Conservation (phyloP, 2,329 filamentous ascomycete genomes). For the Curvularia spicifera region DNA sequence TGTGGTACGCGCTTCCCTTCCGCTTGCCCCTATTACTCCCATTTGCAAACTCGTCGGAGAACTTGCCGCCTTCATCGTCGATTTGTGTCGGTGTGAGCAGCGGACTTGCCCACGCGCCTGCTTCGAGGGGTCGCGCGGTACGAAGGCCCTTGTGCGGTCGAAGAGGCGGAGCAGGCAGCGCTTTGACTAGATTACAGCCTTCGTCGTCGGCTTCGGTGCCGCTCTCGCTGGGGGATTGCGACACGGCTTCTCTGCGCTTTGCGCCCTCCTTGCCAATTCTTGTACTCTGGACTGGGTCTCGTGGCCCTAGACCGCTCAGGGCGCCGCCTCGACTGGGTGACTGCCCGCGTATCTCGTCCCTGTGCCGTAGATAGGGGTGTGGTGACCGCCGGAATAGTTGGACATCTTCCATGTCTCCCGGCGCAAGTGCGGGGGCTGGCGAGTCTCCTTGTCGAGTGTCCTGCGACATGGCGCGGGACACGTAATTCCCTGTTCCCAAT, state of each 20-base stretch:
- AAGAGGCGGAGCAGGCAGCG: conserved; percentile 78
- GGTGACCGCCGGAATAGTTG: conserved; percentile 49
- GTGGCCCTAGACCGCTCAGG: conserved; percentile 19
- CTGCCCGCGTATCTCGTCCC: conserved; percentile 33
- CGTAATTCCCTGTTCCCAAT: too few relatives aligned
- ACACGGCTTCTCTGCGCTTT: conserved; percentile 36
- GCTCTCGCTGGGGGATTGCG: conserved; percentile 73
- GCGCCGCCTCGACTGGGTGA: conserved; percentile 15
- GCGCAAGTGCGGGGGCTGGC: conserved; percentile 28
- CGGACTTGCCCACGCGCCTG: conserved; percentile 47
- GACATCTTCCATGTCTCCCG: conserved; percentile 38
- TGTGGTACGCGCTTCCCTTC: conserved; percentile 28
- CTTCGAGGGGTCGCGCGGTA: conserved; percentile 52
- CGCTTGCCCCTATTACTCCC: conserved; percentile 24
- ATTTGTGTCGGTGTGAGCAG: conserved; percentile 57
- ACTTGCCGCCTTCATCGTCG: conserved; percentile 54
- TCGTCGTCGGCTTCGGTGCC: conserved; percentile 97
- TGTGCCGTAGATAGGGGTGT: conserved; percentile 48
- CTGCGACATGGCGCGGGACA: conserved; percentile 13
- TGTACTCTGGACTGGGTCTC: conserved; percentile 20
- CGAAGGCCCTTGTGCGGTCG: conserved; percentile 79
- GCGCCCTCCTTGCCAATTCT: conserved; percentile 37
- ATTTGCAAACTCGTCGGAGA: conserved; percentile 49
- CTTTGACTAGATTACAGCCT: conserved; percentile 74
- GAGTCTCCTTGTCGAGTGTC: conserved; percentile 22